Percentiles rank a stretch among this genome's conserved stretches.
phyloP scores from a whole-genome alignment of 1,284 basidiomycete genomes.

The Trichosporon inkin region DNA sequence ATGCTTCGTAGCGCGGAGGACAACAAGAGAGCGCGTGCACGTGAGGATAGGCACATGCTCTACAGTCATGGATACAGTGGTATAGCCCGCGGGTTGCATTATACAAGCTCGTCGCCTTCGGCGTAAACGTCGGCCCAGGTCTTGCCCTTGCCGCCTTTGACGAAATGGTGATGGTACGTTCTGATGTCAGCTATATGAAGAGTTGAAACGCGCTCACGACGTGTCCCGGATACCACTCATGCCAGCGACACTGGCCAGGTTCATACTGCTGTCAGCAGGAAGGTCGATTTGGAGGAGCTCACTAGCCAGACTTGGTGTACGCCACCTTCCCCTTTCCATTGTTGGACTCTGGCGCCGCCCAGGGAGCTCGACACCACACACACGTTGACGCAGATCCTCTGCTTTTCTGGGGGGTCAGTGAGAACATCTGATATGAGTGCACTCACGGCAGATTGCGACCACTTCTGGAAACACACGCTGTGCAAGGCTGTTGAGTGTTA shows the following conservation, averaged over 20 bases:
- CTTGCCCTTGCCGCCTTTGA: constrained; percentile 4
- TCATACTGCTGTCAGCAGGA: not conserved
- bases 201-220: not conserved
- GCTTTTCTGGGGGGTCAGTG: not conserved
- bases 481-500: constrained; percentile 28
- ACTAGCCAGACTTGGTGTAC: constrained; percentile 1
- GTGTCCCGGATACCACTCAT: constrained; percentile 4
- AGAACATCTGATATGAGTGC: not conserved
- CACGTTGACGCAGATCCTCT: not conserved
- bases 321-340: not conserved
- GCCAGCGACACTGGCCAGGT: not conserved
- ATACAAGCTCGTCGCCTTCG: not conserved
- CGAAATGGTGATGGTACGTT: not conserved
- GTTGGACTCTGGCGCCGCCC: not conserved
- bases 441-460: constrained; percentile 33
- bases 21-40: no score
- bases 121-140: constrained; percentile 2
- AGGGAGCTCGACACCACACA: constrained; percentile 1
- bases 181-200: not conserved
- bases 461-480: constrained; percentile 36
- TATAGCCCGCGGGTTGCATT: not conserved
- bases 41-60: no score
- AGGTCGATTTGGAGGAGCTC: not conserved
- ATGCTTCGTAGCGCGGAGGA: no score
- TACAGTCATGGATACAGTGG: no score